Evolutionary conservation across 129 eudicot genomes (phyloP).

Genomic region (sunflower (Helianthus annuus)): HanXRQr2.0-SUNRISE NC_035447.2:162877209-162877708

Average conservation of each 20-base stretch:
- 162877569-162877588: conserved; percentile 11
- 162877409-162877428: conserved; percentile 81
- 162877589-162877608: background rate
- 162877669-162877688: too few species aligned
- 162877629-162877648: conserved; percentile 1
- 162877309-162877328: too few species aligned
- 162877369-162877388: conserved; percentile 55
- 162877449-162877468: conserved; percentile 41
- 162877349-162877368: too few species aligned
- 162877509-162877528: conserved; percentile 11
- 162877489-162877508: conserved; percentile 31
- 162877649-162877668: too few species aligned
- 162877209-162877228: too few species aligned
- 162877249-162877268: too few species aligned
- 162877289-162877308: too few species aligned
- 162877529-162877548: conserved; percentile 33
- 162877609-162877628: conserved; percentile 38
- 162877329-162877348: background rate
- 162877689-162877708: too few species aligned
- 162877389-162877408: conserved; percentile 70
- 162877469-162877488: conserved; percentile 45
- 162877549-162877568: conserved; percentile 48
- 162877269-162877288: too few species aligned
- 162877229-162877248: too few species aligned
- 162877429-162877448: conserved; percentile 77